Conservation (phyloP, 208 protist species). For the Porcisia hertigi region DNA sequence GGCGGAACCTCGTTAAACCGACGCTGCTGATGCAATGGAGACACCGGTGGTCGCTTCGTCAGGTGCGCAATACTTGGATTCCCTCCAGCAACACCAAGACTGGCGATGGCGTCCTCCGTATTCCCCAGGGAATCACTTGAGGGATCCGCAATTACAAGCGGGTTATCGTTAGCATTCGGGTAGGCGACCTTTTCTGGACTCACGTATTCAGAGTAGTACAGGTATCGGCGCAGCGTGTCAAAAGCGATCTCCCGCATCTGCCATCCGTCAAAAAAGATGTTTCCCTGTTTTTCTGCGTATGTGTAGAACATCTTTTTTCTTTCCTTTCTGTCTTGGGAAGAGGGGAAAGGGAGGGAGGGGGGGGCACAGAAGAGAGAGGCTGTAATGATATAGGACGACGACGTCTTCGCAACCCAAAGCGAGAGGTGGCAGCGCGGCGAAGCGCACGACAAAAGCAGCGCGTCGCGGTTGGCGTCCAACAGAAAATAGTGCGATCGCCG, state of each 20-base stretch:
- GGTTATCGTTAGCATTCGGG: slow-evolving; percentile 37
- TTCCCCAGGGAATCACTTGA: slow-evolving; percentile 17
- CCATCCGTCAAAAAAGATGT: slow-evolving; percentile 50
- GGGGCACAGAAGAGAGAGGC: too few relatives aligned
- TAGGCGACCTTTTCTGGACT: slow-evolving; percentile 35
- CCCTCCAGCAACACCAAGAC: slow-evolving; percentile 2
- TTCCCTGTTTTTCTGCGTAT: slow-evolving; percentile 61
- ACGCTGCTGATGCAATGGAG: slow-evolving; percentile 18
- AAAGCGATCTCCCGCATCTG: slow-evolving; percentile 72
- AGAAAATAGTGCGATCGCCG: too few relatives aligned
- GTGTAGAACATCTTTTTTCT: slow-evolving; percentile 53
- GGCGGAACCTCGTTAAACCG: slow-evolving; percentile 25
- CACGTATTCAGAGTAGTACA: slow-evolving; percentile 54
- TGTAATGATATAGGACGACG: too few relatives aligned
- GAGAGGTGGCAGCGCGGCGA: too few relatives aligned
- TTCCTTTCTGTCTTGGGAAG: not conserved
- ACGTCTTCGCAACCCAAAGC: too few relatives aligned
- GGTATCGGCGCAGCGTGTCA: slow-evolving; percentile 64
- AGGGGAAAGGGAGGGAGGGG: not conserved
- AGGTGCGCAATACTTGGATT: slow-evolving; percentile 11
- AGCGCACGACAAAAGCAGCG: too few relatives aligned
- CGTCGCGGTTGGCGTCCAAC: too few relatives aligned
- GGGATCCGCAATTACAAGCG: not conserved
- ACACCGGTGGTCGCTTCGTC: slow-evolving; percentile 14
- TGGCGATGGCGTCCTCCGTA: slow-evolving; percentile 1